Conservation (phyloP, 2,329 filamentous ascomycete species). For the Microcera coccophila region DNA sequence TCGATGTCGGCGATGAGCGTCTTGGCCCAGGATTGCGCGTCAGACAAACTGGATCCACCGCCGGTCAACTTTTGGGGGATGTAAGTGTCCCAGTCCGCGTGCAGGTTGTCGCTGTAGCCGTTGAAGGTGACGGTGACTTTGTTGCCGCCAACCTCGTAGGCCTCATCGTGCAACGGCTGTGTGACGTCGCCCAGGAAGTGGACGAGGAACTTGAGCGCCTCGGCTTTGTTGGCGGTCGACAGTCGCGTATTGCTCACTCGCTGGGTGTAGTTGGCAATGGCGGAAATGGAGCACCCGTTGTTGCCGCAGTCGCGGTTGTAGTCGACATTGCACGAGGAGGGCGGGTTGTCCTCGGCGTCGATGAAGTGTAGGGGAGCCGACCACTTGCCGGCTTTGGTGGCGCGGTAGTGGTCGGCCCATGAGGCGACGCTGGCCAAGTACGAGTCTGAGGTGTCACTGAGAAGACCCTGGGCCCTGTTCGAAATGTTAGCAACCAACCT, state of each 20-base stretch:
- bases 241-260: constrained; percentile 17
- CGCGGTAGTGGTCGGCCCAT: constrained; percentile 43
- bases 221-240: constrained; percentile 10
- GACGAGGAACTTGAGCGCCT: constrained; percentile 63
- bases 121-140: constrained; percentile 50
- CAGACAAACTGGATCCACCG: constrained; percentile 35
- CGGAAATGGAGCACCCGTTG: constrained; percentile 25
- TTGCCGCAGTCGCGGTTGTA: constrained; percentile 36
- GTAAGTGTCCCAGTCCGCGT: constrained; percentile 57
- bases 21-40: constrained; percentile 39
- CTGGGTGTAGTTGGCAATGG: constrained; percentile 28
- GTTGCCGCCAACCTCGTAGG: constrained; percentile 50
- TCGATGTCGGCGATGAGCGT: constrained; percentile 34
- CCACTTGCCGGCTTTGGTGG: constrained; percentile 44
- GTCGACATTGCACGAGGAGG: constrained; percentile 36
- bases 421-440: constrained; percentile 47
- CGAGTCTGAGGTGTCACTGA: constrained; percentile 41
- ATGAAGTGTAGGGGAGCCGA: constrained; percentile 49
- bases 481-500: neutral
- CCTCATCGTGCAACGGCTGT: constrained; percentile 53
- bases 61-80: constrained; percentile 50
- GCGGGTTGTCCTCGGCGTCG: constrained; percentile 42
- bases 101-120: constrained; percentile 52
- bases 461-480: constrained; percentile 22
- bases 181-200: constrained; percentile 64